A percentile compares a stretch with the other conserved stretches of the same genome.
These are phyloP conservation scores for Saccharomyces eubayanus DNA, from an alignment of 805 yeast genomes.

Conservation along the genomic window DNA sequence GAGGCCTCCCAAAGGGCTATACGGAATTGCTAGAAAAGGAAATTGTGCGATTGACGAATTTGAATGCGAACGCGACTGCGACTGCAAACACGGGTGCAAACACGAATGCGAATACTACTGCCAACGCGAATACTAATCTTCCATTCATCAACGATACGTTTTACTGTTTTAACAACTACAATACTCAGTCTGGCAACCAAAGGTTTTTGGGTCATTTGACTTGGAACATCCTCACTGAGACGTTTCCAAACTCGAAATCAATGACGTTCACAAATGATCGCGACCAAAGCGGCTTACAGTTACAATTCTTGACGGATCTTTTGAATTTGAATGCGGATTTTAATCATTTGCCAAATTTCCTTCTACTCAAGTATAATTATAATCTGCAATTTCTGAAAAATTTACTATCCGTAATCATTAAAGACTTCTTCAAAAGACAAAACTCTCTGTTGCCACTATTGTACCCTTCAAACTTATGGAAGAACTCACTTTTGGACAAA, in stretches of 20 bases:
- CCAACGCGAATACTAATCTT: constrained; percentile 1
- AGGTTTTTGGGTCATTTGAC: constrained; percentile 20
- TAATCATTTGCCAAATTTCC: constrained; percentile 15
- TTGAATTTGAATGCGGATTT: constrained; percentile 15
- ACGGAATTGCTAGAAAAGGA: constrained; percentile 65
- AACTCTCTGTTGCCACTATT: constrained; percentile 21
- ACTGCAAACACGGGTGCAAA: neutral
- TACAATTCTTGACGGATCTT: neutral
- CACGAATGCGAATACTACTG: neutral
- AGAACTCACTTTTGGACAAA: constrained; percentile 3
- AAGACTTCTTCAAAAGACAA: constrained; percentile 12
- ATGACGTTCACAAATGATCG: neutral
- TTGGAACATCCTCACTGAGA: constrained; percentile 15
- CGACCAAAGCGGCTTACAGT: neutral
- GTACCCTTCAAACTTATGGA: constrained; percentile 17
- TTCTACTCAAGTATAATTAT: constrained; percentile 13
- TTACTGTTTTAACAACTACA: constrained; percentile 17
- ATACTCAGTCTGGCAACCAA: constrained; percentile 3
- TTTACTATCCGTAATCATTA: constrained; percentile 6
- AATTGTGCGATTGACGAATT: constrained; percentile 34
- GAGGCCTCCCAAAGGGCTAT: constrained; percentile 76
- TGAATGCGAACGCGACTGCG: neutral
- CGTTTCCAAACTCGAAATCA: neutral
- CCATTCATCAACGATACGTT: constrained; percentile 25
- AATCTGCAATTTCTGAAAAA: constrained; percentile 6